Conservation (phyloP, 805 yeast genomes). For the Ogataea allantospora region DNA sequence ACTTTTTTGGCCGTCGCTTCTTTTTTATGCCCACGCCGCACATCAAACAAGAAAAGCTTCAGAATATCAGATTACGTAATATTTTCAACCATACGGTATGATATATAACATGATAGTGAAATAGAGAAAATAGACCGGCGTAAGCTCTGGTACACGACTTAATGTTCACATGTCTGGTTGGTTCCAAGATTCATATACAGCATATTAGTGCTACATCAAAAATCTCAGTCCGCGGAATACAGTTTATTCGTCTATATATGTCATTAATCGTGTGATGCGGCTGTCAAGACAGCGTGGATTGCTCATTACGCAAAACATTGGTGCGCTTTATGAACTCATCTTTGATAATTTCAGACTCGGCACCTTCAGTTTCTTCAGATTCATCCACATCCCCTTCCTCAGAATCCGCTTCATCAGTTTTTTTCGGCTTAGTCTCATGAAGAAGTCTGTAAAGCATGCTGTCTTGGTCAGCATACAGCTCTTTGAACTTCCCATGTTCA, state of each 20-base stretch:
- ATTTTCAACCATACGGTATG: no score
- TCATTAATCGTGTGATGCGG: constrained; percentile 6
- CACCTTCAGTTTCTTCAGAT: constrained; percentile 16
- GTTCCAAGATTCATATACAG: no score
- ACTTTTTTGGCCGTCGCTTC: constrained; percentile 9
- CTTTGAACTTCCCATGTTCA: constrained; percentile 69
- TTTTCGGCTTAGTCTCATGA: constrained; percentile 27
- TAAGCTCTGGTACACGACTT: no score
- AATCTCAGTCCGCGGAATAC: no score
- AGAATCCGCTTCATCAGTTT: constrained; percentile 14
- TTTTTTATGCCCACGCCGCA: constrained; percentile 2
- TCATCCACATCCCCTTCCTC: constrained; percentile 13
- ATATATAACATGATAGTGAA: no score
- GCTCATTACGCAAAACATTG: constrained; percentile 18
- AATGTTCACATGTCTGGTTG: no score
- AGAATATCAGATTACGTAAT: neutral
- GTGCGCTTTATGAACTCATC: constrained; percentile 23
- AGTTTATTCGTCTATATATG: constrained; percentile 6
- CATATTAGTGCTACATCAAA: no score
- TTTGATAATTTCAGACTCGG: constrained; percentile 13
- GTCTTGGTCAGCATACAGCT: constrained; percentile 44
- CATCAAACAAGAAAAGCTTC: neutral
- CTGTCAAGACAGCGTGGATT: constrained; percentile 3
- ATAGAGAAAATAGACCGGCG: no score
- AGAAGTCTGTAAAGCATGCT: constrained; percentile 34